Percentiles rank a stretch among this genome's conserved stretches.
Evolutionary conservation across 768 basidiomycete species (phyloP).

Genomic region (Arthromyces matolae): DNA sequence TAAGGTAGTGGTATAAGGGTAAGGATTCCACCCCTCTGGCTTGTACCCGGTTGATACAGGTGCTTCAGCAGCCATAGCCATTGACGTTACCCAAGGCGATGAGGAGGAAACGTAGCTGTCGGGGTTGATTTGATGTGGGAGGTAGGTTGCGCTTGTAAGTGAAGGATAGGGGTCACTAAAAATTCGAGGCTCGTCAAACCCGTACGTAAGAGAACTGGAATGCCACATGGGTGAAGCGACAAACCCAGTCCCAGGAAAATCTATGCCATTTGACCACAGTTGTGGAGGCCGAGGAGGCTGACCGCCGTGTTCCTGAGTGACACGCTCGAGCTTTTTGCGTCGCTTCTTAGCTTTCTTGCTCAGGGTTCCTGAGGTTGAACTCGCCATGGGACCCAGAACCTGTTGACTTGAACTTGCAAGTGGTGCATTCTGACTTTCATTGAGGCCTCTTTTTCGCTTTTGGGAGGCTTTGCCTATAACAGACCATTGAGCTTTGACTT

Average conservation of each 20-base stretch:
- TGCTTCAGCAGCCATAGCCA: slow-evolving; percentile 33
- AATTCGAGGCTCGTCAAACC: not conserved
- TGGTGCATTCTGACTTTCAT: slow-evolving; percentile 1
- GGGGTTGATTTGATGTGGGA: slow-evolving; percentile 10
- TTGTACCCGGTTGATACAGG: slow-evolving; percentile 3
- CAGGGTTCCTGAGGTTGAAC: slow-evolving; percentile 1
- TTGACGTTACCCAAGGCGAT: slow-evolving; percentile 39
- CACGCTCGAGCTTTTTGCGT: slow-evolving; percentile 33
- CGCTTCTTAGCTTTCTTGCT: slow-evolving; percentile 42
- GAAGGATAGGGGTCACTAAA: slow-evolving; percentile 11
- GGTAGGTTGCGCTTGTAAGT: slow-evolving; percentile 3
- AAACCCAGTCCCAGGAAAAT: slow-evolving; percentile 1
- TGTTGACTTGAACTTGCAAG: slow-evolving; percentile 9
- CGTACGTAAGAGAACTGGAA: not conserved
- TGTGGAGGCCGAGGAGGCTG: slow-evolving; percentile 10
- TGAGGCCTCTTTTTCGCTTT: slow-evolving; percentile 14
- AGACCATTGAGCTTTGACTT: not conserved
- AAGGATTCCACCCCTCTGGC: not conserved
- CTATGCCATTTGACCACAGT: slow-evolving; percentile 6
- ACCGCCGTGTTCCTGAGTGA: slow-evolving; percentile 26
- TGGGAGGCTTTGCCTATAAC: slow-evolving; percentile 4
- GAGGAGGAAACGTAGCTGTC: slow-evolving; percentile 12
- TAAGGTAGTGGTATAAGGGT: not conserved
- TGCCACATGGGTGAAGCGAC: not conserved
- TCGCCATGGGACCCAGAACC: slow-evolving; percentile 1